Evolutionary conservation across 352 stramenopile species (phyloP).

Genomic region (Pythium periplocum): DNA sequence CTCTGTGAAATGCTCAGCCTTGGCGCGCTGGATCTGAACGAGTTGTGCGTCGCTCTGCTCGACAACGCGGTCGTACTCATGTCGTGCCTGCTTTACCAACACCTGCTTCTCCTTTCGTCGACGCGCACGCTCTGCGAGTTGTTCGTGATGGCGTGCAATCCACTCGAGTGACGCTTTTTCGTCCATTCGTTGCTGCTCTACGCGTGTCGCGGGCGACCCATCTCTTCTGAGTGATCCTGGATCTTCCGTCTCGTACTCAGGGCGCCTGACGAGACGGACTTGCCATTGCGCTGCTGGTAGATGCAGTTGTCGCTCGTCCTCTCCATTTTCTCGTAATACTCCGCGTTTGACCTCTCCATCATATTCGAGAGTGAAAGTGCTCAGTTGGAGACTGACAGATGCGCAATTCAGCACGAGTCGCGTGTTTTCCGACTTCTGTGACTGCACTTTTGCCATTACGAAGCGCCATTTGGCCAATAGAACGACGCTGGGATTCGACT

Average conservation of each 20-base stretch:
- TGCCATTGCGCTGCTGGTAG: neutral
- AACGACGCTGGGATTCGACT: slow-evolving; percentile 54
- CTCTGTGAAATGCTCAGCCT: slow-evolving; percentile 29
- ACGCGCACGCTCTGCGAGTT: slow-evolving; percentile 9
- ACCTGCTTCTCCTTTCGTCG: slow-evolving; percentile 14
- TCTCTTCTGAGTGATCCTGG: slow-evolving; percentile 1
- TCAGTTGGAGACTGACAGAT: slow-evolving; percentile 5
- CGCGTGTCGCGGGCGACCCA: too few species aligned
- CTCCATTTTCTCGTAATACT: slow-evolving; percentile 9
- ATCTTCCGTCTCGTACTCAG: neutral
- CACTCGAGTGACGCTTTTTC: slow-evolving; percentile 31
- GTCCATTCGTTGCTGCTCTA: slow-evolving; percentile 13
- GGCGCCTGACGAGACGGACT: neutral
- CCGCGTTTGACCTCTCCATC: slow-evolving; percentile 7
- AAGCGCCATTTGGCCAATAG: slow-evolving; percentile 53
- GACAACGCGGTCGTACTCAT: slow-evolving; percentile 40
- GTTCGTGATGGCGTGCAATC: slow-evolving; percentile 24
- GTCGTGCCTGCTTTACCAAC: slow-evolving; percentile 30
- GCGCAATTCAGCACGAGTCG: slow-evolving; percentile 18
- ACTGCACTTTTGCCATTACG: slow-evolving; percentile 4
- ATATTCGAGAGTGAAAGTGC: slow-evolving; percentile 12
- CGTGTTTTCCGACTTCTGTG: neutral
- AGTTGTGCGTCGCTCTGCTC: slow-evolving; percentile 45
- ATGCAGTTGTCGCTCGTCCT: slow-evolving; percentile 1
- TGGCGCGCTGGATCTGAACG: slow-evolving; percentile 43